Evolutionary conservation across 192 early-diverging fungal species (phyloP).

Genomic region (Ramicandelaber brevisporus): DNA sequence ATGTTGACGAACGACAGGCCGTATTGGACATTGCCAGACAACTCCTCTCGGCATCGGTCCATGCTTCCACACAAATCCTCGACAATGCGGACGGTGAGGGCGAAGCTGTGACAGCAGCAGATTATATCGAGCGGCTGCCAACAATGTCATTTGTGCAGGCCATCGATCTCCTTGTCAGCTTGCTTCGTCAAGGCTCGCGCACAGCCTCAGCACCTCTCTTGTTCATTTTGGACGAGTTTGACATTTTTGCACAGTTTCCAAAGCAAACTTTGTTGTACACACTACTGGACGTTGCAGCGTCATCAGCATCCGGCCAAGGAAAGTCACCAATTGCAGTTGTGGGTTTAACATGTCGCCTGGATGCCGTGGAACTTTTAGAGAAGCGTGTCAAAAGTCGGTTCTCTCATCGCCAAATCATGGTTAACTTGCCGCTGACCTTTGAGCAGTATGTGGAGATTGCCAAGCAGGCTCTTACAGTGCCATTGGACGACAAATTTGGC

Average conservation of each 20-base stretch:
- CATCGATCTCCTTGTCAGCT: conserved; percentile 28
- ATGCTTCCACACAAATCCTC: conserved; percentile 11
- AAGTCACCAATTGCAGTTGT: conserved; percentile 68
- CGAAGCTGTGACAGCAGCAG: conserved; percentile 1
- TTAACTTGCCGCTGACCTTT: conserved; percentile 26
- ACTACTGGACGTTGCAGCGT: conserved; percentile 74
- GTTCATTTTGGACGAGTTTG: conserved; percentile 84
- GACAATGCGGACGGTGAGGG: conserved; percentile 3
- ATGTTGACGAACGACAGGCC: conserved; percentile 59
- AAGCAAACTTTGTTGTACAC: conserved; percentile 86
- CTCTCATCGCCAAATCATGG: conserved; percentile 58
- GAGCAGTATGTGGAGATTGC: conserved; percentile 30
- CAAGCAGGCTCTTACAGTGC: conserved; percentile 20
- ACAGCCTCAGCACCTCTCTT: conserved; percentile 33
- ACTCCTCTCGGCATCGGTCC: conserved; percentile 20
- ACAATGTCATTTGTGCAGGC: too few relatives aligned
- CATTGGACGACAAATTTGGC: too few relatives aligned
- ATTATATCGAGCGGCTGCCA: conserved; percentile 35
- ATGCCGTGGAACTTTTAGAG: conserved; percentile 63
- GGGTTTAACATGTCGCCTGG: conserved; percentile 55
- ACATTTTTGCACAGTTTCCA: conserved; percentile 73
- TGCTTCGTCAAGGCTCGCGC: conserved; percentile 28
- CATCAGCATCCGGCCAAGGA: too few relatives aligned
- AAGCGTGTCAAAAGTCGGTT: conserved; percentile 89
- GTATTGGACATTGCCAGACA: conserved; percentile 63